Base-by-base conservation (phyloP, 1,284 basidiomycete genomes). In the Ganoderma lingzhi region DNA sequence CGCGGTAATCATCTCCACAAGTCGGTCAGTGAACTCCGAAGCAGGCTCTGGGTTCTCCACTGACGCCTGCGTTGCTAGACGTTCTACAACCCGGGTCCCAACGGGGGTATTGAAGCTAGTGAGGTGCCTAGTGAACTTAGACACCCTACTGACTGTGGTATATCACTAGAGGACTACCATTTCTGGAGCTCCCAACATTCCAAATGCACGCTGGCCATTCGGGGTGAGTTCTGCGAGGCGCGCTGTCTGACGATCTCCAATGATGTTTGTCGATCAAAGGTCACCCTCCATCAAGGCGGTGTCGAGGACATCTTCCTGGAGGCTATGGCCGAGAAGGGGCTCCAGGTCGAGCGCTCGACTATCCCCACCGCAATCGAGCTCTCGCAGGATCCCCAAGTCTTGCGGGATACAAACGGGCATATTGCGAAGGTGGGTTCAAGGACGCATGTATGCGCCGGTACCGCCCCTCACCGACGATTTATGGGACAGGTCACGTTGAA, bases 271-370 rank as follows among this genome's bases (percentile, higher is more conserved):
- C 14, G 0, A 30, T 4, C 14, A 28, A 30, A 93, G 89, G 80
- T 88, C 5, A 93, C 91, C 0, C 81, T 93, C n/a, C 89, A 93
- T 72, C 93, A 94, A 81, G 92, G 91, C 1, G 87, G 86, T 2
- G 92, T 94, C 51, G 92, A 94, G 77, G 79, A 83, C 0, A 87
- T 93, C 28, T 91, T 94, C 76, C 73, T 91, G 39, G 90, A 93
- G 74, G 87, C 89, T 0, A 86, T 93, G 84, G 80, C 72, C 10
- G 67, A 74, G 19, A 78, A 84, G 72, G 88, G 87, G 6, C 70
- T 75, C 15, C 75, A 84, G 71, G 90, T 94, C 32, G 86, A 88
- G 48, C 84, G 92, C 35, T 87, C 90, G 0, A 80, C 86, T 41
- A 75, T 82, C 1, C 93, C 93, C 0, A 80, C 80, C 0, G 84